phyloP scores from a whole-genome alignment of 306 rosid genomes.

The Hippophae tibetana region DNA sequence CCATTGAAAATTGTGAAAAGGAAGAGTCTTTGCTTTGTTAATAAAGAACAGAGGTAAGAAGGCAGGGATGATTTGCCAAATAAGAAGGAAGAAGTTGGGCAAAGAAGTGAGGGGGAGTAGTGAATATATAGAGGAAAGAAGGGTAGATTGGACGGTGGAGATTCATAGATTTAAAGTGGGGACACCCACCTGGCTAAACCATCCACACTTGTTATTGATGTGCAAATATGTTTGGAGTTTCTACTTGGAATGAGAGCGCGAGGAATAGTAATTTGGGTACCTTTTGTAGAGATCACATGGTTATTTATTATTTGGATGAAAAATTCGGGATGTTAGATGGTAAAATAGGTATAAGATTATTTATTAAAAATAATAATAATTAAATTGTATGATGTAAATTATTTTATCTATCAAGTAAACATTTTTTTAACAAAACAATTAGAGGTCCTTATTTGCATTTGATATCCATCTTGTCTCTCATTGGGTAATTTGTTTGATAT shows the following conservation, averaged over 20 bases:
- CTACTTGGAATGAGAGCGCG: not conserved
- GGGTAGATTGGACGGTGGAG: constrained; percentile 47
- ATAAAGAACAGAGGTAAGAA: constrained; percentile 20
- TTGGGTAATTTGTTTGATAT: constrained; percentile 18
- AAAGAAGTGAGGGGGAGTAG: constrained; percentile 19
- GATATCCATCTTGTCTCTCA: constrained; percentile 8
- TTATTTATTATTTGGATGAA: not conserved
- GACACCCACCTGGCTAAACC: constrained; percentile 37
- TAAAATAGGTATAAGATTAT: no score
- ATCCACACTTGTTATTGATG: constrained; percentile 18
- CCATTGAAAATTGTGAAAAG: constrained; percentile 36
- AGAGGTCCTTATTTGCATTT: not conserved
- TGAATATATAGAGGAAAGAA: constrained; percentile 48
- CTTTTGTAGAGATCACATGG: not conserved
- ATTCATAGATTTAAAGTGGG: constrained; percentile 31
- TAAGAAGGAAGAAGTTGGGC: constrained; percentile 22
- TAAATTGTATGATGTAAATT: no score
- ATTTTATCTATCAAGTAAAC: no score
- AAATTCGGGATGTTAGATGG: not conserved
- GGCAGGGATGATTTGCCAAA: constrained; percentile 15
- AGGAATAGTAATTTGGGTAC: not conserved
- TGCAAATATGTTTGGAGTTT: constrained; percentile 22
- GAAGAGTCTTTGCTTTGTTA: not conserved
- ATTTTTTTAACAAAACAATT: no score
- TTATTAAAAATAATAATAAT: no score